phyloP scores from a whole-genome alignment of 805 yeast species.

The Zygotorulaspora danielsina region DNA sequence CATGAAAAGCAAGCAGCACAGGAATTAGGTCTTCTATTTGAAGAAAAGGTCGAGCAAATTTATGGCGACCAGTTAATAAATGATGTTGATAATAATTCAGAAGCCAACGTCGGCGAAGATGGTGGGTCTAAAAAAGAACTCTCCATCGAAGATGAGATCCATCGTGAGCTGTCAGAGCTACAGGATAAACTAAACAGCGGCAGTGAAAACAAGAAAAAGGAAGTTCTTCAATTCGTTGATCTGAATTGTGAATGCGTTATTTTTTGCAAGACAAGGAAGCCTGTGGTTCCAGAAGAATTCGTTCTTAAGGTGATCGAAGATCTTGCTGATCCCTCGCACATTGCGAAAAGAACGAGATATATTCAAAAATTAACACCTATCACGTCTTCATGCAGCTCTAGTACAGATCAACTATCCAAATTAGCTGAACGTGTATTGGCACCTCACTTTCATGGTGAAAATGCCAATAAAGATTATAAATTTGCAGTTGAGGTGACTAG shows the following conservation, averaged over 20 bases:
- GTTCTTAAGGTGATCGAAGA: conserved; percentile 63
- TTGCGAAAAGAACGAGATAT: conserved; percentile 57
- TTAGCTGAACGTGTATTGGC: conserved; percentile 56
- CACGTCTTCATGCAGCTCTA: conserved; percentile 66
- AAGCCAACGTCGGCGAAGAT: conserved; percentile 17
- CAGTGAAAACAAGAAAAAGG: conserved; percentile 39
- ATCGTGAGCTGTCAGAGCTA: conserved; percentile 63
- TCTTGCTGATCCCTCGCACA: conserved; percentile 42
- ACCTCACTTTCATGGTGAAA: conserved; percentile 60
- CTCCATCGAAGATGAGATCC: conserved; percentile 72
- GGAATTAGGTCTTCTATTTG: conserved; percentile 59
- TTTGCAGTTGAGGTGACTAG: conserved; percentile 81
- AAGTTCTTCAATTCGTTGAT: conserved; percentile 53
- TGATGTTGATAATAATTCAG: conserved; percentile 17
- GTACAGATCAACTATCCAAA: conserved; percentile 59
- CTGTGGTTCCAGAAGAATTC: conserved; percentile 72
- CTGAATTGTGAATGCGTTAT: conserved; percentile 79
- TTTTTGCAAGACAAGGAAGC: conserved; percentile 74
- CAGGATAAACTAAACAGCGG: conserved; percentile 39
- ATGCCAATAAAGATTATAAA: conserved; percentile 36
- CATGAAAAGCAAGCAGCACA: conserved; percentile 74
- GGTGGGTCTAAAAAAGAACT: conserved; percentile 40
- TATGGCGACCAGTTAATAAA: conserved; percentile 39
- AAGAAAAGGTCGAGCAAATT: conserved; percentile 47
- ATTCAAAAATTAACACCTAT: conserved; percentile 81